These are phyloP conservation scores for Avena eriantha DNA, from an alignment of 176 grass and related monocot species.

Conservation along the genomic window DNA sequence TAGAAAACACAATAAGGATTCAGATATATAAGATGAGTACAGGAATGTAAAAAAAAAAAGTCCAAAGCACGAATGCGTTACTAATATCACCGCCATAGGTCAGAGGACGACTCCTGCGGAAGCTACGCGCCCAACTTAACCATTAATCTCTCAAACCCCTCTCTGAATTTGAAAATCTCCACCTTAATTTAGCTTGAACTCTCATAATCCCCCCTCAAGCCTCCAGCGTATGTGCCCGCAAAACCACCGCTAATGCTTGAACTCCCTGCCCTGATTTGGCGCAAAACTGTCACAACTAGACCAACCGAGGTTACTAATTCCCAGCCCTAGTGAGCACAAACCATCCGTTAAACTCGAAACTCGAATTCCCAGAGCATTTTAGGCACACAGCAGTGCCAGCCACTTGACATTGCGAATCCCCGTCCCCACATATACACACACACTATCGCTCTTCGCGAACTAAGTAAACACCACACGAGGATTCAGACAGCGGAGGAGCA, in stretches of 20 bases:
- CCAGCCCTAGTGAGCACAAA: not conserved
- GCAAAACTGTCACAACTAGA: not conserved
- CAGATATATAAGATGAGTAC: not conserved
- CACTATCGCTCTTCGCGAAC: too few species aligned
- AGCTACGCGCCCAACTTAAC: not conserved
- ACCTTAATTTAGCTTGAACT: not conserved
- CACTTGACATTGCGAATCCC: slow-evolving; percentile 40
- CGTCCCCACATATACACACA: not conserved
- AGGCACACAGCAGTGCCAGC: not conserved
- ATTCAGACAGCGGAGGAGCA: not conserved
- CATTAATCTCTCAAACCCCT: not conserved
- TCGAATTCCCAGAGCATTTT: not conserved
- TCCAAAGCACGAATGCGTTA: not conserved
- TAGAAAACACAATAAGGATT: not conserved
- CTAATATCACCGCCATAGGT: not conserved
- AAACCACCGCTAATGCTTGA: not conserved
- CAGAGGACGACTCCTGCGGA: not conserved
- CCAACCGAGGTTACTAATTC: not conserved
- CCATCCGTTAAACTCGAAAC: not conserved
- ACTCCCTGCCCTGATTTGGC: not conserved
- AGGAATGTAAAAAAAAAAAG: not conserved
- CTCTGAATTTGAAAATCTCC: not conserved
- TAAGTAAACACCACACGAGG: too few species aligned
- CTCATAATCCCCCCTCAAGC: not conserved
- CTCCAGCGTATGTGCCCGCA: not conserved